A percentile compares a stretch with the other conserved stretches of the same genome.
Conservation (phyloP, 495 filamentous ascomycete genomes). For the Aspergillus funiculosus region DNA sequence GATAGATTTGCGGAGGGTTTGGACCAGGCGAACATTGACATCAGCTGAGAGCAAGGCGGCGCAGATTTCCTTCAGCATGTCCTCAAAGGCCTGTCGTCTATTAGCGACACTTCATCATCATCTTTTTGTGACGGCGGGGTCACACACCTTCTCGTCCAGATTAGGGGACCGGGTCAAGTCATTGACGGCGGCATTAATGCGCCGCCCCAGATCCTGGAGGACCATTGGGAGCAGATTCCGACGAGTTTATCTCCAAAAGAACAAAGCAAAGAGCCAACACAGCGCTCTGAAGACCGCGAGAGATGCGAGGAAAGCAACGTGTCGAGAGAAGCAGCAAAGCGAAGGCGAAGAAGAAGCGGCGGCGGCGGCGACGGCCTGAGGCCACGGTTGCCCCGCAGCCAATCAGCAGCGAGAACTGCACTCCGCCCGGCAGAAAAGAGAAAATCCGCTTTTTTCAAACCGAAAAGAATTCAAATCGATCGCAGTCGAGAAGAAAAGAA, state of each 20-base stretch:
- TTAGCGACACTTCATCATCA: conserved; percentile 10
- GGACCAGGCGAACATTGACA: conserved; percentile 93
- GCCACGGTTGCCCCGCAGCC: conserved; percentile 33
- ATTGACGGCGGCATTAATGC: conserved; percentile 93
- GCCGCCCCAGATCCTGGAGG: conserved; percentile 95
- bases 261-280: too few species aligned
- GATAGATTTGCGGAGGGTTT: conserved; percentile 87
- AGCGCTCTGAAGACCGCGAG: too few species aligned
- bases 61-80: conserved; percentile 96
- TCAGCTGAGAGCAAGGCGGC: conserved; percentile 91
- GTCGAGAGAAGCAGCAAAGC: conserved; percentile 1
- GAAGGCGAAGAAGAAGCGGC: conserved; percentile 15
- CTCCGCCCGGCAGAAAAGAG: conserved; percentile 27
- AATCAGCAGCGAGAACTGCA: conserved; percentile 25
- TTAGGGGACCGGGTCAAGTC: conserved; percentile 88
- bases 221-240: conserved; percentile 63
- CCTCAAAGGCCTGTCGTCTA: conserved; percentile 76
- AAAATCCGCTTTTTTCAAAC: conserved; percentile 22
- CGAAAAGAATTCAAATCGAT: background rate
- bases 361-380: too few species aligned
- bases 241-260: too few species aligned
- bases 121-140: conserved; percentile 1
- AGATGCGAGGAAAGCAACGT: background rate
- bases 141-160: conserved; percentile 84
- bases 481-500: background rate